Evolutionary conservation across 495 filamentous ascomycete genomes (phyloP), one percentile per base, ranked within the genome.

Genomic region (Articulospora tetracladia): DNA sequence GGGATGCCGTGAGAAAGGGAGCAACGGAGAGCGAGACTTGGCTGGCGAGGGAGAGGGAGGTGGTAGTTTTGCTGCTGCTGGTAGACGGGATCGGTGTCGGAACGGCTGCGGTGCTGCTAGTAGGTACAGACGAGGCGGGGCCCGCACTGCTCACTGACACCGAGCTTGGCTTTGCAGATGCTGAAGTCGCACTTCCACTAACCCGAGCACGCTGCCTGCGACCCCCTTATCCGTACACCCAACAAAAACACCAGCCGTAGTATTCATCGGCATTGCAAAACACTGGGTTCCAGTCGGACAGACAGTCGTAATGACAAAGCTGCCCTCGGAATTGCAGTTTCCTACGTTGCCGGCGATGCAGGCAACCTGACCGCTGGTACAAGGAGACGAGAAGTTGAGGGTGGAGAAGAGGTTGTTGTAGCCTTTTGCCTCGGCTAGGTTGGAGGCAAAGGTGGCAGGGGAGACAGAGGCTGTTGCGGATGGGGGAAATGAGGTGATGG

Each of bases 361-460:
- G 1, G 63, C 66, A 28, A 69, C 61, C 28, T 58, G 30, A 20
- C 51, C 52, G 12, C 54, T 15, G 2, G 57, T 61, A 52, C 66
- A 69, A 11, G 57, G 54, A 10, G 66, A 66, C 0, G 63, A 66
- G 60, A 62, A 60, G 25, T 63, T 64, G 15, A 69, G 30, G 1
- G 57, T 57, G n/a, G 60, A 48, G 56, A 69, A 69, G 8, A 66
- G 53, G n/a, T 34, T 59, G 44, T 69, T 69, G 55, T 66, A 69
- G n/a, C 47, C 50, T 64, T 66, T n/a, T 28, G 66, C 66, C 51
- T 66, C 19, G 19, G 57, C 66, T 3, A 69, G 60, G 34, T 66
- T 66, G 27, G 53, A n/a, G 23, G 20, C 53, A 24, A 24, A 53
- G 17, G 48, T 22, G 10, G 60, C 27, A 11, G 66, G 54, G 1